Evolutionary conservation across 2,329 filamentous ascomycete species (phyloP).

Genomic region (Cladosporium colombiae): DNA sequence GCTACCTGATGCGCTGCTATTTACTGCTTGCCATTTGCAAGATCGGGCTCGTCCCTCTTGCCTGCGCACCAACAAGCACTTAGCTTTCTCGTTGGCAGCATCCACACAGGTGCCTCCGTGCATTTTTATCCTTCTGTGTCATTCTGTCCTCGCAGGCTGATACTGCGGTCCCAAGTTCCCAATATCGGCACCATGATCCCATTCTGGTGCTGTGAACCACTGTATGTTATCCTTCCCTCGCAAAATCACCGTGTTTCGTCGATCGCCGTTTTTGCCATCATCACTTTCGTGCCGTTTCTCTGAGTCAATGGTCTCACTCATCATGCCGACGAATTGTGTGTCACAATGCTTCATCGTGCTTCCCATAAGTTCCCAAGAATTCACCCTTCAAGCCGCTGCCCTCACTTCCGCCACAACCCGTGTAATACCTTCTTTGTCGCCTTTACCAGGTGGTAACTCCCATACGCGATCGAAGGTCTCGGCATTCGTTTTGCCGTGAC

Average conservation of each 20-base stretch:
- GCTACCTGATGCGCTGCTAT: not conserved
- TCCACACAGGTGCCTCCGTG: not conserved
- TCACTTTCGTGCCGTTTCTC: not conserved
- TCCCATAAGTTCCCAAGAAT: not conserved
- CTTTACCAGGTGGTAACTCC: slow-evolving; percentile 31
- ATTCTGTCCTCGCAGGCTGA: not conserved
- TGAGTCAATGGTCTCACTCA: not conserved
- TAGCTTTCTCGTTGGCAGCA: not conserved
- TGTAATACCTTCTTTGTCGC: slow-evolving; percentile 28
- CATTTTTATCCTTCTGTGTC: not conserved
- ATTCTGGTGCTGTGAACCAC: not conserved
- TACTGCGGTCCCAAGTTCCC: not conserved
- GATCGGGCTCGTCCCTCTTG: not conserved
- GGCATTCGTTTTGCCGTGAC: slow-evolving; percentile 33
- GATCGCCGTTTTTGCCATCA: not conserved
- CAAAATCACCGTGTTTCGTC: not conserved
- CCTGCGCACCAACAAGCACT: not conserved
- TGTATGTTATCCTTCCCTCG: not conserved
- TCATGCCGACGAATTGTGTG: not conserved
- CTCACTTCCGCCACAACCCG: slow-evolving; percentile 32
- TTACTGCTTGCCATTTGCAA: not conserved
- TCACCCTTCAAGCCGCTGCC: slow-evolving; percentile 1
- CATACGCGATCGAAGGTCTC: slow-evolving; percentile 35
- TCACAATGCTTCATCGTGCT: not conserved
- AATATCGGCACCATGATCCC: not conserved